A percentile compares a stretch with the other conserved stretches of the same genome.
These are phyloP conservation scores for Dryadomyces quercus-mongolicae DNA, from an alignment of 2,329 filamentous ascomycete genomes.

Conservation along the genomic window DNA sequence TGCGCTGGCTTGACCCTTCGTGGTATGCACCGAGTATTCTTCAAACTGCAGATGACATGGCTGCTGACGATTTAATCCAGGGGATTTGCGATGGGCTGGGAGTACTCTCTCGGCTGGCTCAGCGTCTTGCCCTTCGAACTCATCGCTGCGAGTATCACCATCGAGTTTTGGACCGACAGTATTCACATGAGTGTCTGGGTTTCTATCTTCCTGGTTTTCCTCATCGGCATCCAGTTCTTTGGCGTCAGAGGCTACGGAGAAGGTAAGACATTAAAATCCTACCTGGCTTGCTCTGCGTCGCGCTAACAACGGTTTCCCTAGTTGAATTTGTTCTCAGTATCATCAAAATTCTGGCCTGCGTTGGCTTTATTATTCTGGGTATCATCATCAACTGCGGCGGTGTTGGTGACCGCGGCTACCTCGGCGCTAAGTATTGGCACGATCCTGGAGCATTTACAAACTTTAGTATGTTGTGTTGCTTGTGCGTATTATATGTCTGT, in stretches of 20 bases:
- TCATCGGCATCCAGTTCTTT: constrained; percentile 39
- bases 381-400: constrained; percentile 48
- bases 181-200: constrained; percentile 44
- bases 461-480: too few relatives aligned
- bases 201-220: constrained; percentile 37
- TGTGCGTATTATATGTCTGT: too few relatives aligned
- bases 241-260: constrained; percentile 45
- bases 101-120: constrained; percentile 37
- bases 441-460: constrained; percentile 41
- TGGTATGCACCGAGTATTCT: constrained; percentile 20
- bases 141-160: constrained; percentile 39
- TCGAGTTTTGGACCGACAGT: constrained; percentile 34
- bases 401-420: constrained; percentile 42
- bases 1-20: constrained; percentile 48
- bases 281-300: neutral
- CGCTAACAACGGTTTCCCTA: neutral
- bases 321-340: constrained; percentile 44
- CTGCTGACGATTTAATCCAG: constrained; percentile 12
- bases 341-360: constrained; percentile 44
- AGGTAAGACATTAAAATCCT: constrained; percentile 13
- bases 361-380: constrained; percentile 53
- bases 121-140: constrained; percentile 41
- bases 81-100: constrained; percentile 41
- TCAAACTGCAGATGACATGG: neutral
- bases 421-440: constrained; percentile 49